These are phyloP conservation scores for Penicillium steckii DNA, from an alignment of 495 filamentous ascomycete species.

Conservation along the genomic window DNA sequence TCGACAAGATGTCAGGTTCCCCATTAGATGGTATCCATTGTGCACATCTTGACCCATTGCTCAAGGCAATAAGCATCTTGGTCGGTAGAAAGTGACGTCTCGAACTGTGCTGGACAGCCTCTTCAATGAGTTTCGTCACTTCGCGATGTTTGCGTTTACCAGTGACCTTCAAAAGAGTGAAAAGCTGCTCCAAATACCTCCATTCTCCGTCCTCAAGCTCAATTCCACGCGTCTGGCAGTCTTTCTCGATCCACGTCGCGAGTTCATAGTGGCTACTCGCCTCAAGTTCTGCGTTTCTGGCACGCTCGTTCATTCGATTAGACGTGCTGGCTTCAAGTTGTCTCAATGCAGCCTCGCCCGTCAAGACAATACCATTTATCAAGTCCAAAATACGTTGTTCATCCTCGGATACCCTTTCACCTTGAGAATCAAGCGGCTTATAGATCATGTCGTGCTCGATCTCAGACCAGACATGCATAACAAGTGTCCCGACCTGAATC, in stretches of 20 bases:
- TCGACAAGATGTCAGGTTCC: not conserved
- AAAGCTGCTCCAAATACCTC: not conserved
- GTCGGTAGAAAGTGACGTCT: not conserved
- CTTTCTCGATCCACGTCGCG: not conserved
- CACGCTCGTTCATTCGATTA: not conserved
- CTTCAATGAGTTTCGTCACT: not conserved
- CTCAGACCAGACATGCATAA: not conserved
- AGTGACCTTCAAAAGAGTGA: not conserved
- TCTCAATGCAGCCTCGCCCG: not conserved
- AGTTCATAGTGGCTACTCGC: not conserved
- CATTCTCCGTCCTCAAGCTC: not conserved
- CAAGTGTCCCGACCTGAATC: not conserved
- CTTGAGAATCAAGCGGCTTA: not conserved
- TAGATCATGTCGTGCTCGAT: not conserved
- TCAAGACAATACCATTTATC: not conserved
- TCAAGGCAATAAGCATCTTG: not conserved
- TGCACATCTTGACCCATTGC: not conserved
- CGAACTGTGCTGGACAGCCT: not conserved
- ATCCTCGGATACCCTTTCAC: not conserved
- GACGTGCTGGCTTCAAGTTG: not conserved
- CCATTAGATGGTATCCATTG: not conserved
- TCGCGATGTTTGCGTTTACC: not conserved
- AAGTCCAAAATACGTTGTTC: not conserved
- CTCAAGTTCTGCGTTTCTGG: not conserved
- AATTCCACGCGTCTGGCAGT: not conserved